phyloP scores from a whole-genome alignment of 2,329 filamentous ascomycete species.

The Aspergillus felis region DNA sequence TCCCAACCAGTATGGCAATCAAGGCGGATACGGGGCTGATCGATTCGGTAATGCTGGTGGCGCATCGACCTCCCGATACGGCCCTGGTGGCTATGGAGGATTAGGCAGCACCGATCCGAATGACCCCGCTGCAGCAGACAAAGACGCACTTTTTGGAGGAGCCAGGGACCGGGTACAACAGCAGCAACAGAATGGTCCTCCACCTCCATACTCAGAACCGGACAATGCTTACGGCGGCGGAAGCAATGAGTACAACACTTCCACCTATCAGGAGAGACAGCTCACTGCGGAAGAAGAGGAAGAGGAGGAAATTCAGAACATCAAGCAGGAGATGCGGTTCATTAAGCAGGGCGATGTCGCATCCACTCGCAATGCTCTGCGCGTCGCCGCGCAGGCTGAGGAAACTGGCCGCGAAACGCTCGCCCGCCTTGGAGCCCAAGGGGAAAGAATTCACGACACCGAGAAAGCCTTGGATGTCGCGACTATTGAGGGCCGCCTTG shows the following conservation, averaged over 20 bases:
- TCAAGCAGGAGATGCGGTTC: slow-evolving; percentile 69
- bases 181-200: slow-evolving; percentile 33
- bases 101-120: slow-evolving; percentile 48
- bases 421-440: slow-evolving; percentile 70
- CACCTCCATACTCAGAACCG: slow-evolving; percentile 24
- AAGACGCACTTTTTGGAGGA: slow-evolving; percentile 58
- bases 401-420: slow-evolving; percentile 69
- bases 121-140: slow-evolving; percentile 49
- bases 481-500: slow-evolving; percentile 68
- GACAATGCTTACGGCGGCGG: slow-evolving; percentile 28
- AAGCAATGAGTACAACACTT: slow-evolving; percentile 34
- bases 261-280: slow-evolving; percentile 64
- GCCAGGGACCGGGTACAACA: slow-evolving; percentile 50
- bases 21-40: slow-evolving; percentile 49
- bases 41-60: slow-evolving; percentile 48
- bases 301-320: slow-evolving; percentile 66
- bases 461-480: slow-evolving; percentile 80
- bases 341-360: slow-evolving; percentile 74
- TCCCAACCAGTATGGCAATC: slow-evolving; percentile 41
- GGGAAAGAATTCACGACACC: slow-evolving; percentile 75
- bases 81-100: slow-evolving; percentile 53
- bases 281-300: slow-evolving; percentile 78
- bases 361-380: slow-evolving; percentile 66
- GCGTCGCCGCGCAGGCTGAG: slow-evolving; percentile 64
- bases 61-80: slow-evolving; percentile 45